Evolutionary conservation across 2,329 filamentous ascomycete genomes (phyloP), one percentile per base, ranked within the genome.

Genomic region (Nannizziopsis barbatae): DNA sequence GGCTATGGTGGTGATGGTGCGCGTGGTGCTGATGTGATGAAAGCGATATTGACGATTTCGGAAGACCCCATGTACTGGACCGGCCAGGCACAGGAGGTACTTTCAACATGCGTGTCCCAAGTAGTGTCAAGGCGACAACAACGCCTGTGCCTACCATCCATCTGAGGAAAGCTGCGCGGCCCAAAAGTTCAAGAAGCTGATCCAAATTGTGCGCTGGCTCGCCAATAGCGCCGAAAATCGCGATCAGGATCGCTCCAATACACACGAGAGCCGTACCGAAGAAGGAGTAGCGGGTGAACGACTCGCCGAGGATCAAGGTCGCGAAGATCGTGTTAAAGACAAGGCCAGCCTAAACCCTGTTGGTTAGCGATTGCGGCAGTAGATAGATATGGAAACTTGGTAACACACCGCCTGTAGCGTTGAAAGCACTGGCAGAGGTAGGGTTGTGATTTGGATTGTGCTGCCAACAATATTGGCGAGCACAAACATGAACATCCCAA

Each of bases 301-400:
- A 86, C 67, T 98, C 90, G 60, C 84, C 83, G 42, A 98, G 77
- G 60, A 96, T 86, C 50, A 96, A 71, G 39, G 88, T 93, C 53
- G 92, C 92, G 74, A 93, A 95, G 66, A 96, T 87, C 50, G 90
- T 95, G 72, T 98, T 98, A 75, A 98, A 98, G 53, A 98, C 92
- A 48, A 98, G 76, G 39, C 92, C 92, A 2, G 90, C 94, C 63
- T 77, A 57, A 30, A 20, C 33, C 31, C 18, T 32, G 39, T 50
- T 41, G 55, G 47, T 8, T 47, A 32, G 9, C 18, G 2, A 30
- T 36, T 41, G 33, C 27, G 35, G 12, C 35, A 14, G 37, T 35
- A 8, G 12, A 12, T 10, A 44, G 38, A 17, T 40, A 47, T 39
- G 37, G 31, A 18, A 45, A 40, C 22, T 38, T 35, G n/a, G 35